Percentiles rank a stretch among this genome's conserved stretches.
These are phyloP conservation scores for Hemileccinum impolitum DNA, from an alignment of 768 basidiomycete genomes.

Conservation along the genomic window DNA sequence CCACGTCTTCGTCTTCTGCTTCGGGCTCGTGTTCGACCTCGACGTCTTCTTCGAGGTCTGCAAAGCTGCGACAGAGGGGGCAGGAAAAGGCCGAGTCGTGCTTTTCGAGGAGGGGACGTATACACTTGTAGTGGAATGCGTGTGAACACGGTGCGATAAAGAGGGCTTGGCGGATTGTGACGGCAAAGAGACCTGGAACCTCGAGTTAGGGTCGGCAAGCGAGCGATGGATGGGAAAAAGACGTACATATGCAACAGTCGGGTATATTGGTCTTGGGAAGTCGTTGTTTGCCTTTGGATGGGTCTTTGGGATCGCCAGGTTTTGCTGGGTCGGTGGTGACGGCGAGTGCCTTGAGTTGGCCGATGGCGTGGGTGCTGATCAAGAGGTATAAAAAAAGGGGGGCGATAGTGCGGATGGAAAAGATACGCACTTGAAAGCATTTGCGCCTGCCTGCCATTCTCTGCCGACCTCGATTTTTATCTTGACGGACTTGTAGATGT, in stretches of 20 bases:
- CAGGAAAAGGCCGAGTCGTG: conserved; percentile 94
- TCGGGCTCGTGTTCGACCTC: conserved; percentile 55
- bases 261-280: conserved; percentile 48
- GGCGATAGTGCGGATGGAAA: background rate
- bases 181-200: conserved; percentile 64
- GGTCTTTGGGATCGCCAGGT: conserved; percentile 10
- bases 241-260: conserved; percentile 93
- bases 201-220: background rate
- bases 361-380: conserved; percentile 65
- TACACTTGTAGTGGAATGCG: conserved; percentile 96
- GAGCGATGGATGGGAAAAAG: conserved; percentile 1
- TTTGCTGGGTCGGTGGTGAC: conserved; percentile 30
- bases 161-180: conserved; percentile 91
- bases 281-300: conserved; percentile 22
- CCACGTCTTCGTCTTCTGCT: conserved; percentile 27
- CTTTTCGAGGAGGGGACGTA: conserved; percentile 82
- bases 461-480: conserved; percentile 87
- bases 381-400: background rate
- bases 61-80: conserved; percentile 92
- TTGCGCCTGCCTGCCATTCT: conserved; percentile 86
- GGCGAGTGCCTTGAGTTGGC: conserved; percentile 75
- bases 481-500: conserved; percentile 96
- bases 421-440: conserved; percentile 73
- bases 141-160: conserved; percentile 99
- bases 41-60: conserved; percentile 94